These are phyloP conservation scores for Psilocybe cubensis DNA, from an alignment of 768 basidiomycete genomes.

Conservation along the genomic window DNA sequence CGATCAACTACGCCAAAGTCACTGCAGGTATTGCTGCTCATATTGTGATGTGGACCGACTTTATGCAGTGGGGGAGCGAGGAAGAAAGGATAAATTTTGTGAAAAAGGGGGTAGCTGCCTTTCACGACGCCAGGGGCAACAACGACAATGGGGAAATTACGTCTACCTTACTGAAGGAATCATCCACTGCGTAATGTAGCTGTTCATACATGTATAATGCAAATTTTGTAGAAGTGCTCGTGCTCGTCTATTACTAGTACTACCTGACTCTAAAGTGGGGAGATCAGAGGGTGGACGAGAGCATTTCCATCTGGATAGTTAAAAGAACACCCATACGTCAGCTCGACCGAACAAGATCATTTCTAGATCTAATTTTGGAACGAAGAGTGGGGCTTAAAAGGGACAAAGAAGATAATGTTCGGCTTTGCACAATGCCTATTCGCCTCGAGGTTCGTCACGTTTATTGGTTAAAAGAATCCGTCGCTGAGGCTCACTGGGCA, in stretches of 20 bases:
- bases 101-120: not conserved
- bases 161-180: not conserved
- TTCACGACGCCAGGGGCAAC: not conserved
- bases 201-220: not conserved
- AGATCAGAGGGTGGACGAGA: no score
- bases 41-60: slow-evolving; percentile 8
- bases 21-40: slow-evolving; percentile 1
- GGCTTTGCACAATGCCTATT: not conserved
- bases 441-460: not conserved
- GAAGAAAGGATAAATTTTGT: slow-evolving; percentile 2
- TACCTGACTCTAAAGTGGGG: no score
- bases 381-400: not conserved
- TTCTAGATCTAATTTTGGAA: not conserved
- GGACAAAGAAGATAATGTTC: not conserved
- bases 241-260: no score
- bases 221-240: no score
- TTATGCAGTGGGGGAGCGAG: slow-evolving; percentile 5
- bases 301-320: no score
- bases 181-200: not conserved
- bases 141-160: not conserved
- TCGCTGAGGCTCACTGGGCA: not conserved
- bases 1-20: slow-evolving; percentile 1
- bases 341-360: no score
- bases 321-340: no score
- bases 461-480: not conserved